phyloP scores from a whole-genome alignment of 805 yeast species.

The Schwanniomyces pseudopolymorphus region DNA sequence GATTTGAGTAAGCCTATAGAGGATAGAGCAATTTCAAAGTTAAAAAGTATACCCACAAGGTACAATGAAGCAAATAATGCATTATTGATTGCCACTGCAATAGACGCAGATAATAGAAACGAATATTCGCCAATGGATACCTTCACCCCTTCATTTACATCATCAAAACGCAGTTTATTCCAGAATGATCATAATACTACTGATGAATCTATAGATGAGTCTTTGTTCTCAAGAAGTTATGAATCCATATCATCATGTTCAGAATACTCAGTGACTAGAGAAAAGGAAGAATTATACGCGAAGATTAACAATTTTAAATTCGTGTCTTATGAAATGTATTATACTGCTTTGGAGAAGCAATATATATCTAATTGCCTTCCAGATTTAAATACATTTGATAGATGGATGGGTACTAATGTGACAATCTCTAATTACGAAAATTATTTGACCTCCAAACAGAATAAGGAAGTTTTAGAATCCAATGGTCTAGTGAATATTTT shows the following conservation, averaged over 20 bases:
- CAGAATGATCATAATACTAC: background rate
- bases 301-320: slow-evolving; percentile 10
- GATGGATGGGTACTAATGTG: slow-evolving; percentile 27
- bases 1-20: slow-evolving; percentile 35
- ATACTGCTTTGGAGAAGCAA: slow-evolving; percentile 29
- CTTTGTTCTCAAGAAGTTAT: slow-evolving; percentile 1
- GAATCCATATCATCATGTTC: slow-evolving; percentile 1
- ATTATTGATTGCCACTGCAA: slow-evolving; percentile 23
- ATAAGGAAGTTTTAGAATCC: background rate
- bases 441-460: slow-evolving; percentile 4
- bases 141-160: background rate
- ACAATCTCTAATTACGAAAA: slow-evolving; percentile 18
- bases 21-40: slow-evolving; percentile 17
- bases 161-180: background rate
- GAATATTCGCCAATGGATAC: background rate
- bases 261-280: background rate
- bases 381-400: slow-evolving; percentile 36
- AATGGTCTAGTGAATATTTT: slow-evolving; percentile 3
- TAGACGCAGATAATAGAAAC: slow-evolving; percentile 10
- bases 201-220: background rate
- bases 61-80: slow-evolving; percentile 19
- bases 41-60: slow-evolving; percentile 26
- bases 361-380: slow-evolving; percentile 40
- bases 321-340: slow-evolving; percentile 14
- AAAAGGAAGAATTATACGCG: slow-evolving; percentile 3